Conservation (phyloP, 306 rosid species). For the Trichosanthes cucumerina region DNA sequence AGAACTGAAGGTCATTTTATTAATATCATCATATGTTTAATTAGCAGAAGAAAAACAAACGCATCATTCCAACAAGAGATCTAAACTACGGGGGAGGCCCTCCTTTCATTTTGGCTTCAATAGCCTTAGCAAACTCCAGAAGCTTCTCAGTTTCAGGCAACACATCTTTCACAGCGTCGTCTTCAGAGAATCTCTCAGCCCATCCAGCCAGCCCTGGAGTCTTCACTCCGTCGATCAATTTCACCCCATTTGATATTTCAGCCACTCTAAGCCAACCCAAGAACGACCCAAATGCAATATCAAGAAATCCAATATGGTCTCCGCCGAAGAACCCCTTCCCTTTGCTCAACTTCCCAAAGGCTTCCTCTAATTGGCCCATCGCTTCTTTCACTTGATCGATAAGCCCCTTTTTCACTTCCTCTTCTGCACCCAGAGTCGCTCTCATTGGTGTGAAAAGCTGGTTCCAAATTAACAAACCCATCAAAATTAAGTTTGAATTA, state of each 20-base stretch:
- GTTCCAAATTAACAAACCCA: not conserved
- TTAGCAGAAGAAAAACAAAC: no score
- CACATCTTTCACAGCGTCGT: constrained; percentile 32
- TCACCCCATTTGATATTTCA: constrained; percentile 26
- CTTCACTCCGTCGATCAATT: constrained; percentile 28
- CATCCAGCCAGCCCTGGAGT: constrained; percentile 36
- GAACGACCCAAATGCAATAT: constrained; percentile 44
- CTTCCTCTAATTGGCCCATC: constrained; percentile 31
- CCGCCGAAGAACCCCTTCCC: constrained; percentile 48
- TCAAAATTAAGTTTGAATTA: no score
- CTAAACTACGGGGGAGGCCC: not conserved
- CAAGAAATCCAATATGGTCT: constrained; percentile 39
- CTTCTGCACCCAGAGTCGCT: constrained; percentile 17
- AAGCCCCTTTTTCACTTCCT: constrained; percentile 28
- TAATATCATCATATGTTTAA: no score
- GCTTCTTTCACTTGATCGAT: constrained; percentile 24
- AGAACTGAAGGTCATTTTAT: no score
- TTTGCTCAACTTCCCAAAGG: constrained; percentile 27
- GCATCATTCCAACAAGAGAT: no score
- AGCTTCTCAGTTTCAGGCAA: constrained; percentile 44
- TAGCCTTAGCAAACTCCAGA: constrained; percentile 24
- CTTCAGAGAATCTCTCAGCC: constrained; percentile 27
- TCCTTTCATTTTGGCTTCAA: constrained; percentile 9
- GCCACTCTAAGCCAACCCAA: constrained; percentile 42
- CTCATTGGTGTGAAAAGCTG: constrained; percentile 41